Base-by-base conservation (phyloP, 192 early-diverging fungal species). In the Podila verticillata region DNA sequence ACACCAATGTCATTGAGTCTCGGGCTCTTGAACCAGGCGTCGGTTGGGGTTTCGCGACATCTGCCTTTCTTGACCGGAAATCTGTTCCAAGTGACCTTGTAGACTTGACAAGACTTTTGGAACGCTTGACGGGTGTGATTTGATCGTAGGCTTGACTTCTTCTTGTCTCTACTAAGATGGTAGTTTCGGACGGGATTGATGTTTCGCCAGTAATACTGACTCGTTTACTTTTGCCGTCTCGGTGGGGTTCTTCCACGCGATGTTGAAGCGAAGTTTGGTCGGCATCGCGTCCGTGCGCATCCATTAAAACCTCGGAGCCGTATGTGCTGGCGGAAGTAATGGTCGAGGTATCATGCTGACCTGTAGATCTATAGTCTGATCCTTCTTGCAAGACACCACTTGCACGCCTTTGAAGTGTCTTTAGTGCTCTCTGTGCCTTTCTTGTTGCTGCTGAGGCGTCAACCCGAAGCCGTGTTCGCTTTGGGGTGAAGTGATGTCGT, bases 1-100 rank as follows among this genome's bases (percentile, higher is more conserved):
- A 80, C 17, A 72, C 32, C 4, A 80, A 36, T 3, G 44, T 57
- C 66, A 72, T 80, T 0, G 77, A 80, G 13, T 80, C 77, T 26
- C 77, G 36, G 19, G 77, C 66, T 30, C 32, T 72, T 7, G 66
- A 68, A 9, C 59, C 61, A 0, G 77, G 70, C 17, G 61, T 80
- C 5, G 66, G 6, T 9, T 51, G 49, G 30, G 26, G 28, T 48
- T 39, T 30, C 28, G 61, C 61, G 22, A 30, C 22, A 13, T 49
- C 66, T 17, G 39, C 63, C 15, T 48, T 47, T 29, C 48, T 31
- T 6, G 39, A 24, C 13, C 29, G 51, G 29, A 20, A 56, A 56
- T 70, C 34, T 34, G 58, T 60, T 26, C 29, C 58, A 26, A 60
- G 58, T 15, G 58, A 19, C 22, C 58, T 24, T 19, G 58, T 26